These are phyloP conservation scores for Leccinum rimulosum DNA, from an alignment of 768 basidiomycete species.

Conservation along the genomic window DNA sequence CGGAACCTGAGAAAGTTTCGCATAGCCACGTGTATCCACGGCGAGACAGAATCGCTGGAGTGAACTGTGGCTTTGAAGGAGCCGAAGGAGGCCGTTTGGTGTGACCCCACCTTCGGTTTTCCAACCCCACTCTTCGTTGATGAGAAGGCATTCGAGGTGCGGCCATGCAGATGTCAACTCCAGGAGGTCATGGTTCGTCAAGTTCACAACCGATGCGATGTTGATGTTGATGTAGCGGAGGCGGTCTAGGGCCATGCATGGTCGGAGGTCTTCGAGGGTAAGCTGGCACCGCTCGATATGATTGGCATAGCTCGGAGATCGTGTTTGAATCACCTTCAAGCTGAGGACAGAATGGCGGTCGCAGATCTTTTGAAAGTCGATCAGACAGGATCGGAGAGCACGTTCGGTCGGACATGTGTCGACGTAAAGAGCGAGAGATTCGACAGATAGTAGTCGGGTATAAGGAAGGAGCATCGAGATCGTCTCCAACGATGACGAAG, in stretches of 20 bases:
- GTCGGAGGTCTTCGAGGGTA: constrained; percentile 17
- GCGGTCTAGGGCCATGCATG: constrained; percentile 14
- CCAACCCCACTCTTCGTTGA: constrained; percentile 24
- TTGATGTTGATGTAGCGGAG: constrained; percentile 15
- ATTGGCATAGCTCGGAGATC: background rate
- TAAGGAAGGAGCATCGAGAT: constrained; percentile 1
- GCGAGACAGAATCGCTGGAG: constrained; percentile 10
- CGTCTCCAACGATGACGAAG: background rate
- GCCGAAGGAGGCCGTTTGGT: constrained; percentile 13
- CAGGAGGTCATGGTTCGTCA: constrained; percentile 12
- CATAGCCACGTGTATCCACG: constrained; percentile 14
- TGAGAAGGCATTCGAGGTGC: constrained; percentile 11
- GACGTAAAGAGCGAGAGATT: constrained; percentile 8
- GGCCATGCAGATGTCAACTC: constrained; percentile 19
- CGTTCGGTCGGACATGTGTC: constrained; percentile 11
- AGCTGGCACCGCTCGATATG: constrained; percentile 8
- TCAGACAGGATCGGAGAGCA: constrained; percentile 7
- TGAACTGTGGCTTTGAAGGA: constrained; percentile 9
- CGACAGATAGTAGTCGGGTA: background rate
- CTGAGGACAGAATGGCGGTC: background rate
- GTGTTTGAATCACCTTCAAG: constrained; percentile 12
- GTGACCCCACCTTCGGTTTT: constrained; percentile 15
- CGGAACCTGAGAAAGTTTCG: background rate
- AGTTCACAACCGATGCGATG: constrained; percentile 7
- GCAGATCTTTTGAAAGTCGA: constrained; percentile 8